Conservation (phyloP, 2,329 filamentous ascomycete genomes). For the Xylariales sp. region DNA sequence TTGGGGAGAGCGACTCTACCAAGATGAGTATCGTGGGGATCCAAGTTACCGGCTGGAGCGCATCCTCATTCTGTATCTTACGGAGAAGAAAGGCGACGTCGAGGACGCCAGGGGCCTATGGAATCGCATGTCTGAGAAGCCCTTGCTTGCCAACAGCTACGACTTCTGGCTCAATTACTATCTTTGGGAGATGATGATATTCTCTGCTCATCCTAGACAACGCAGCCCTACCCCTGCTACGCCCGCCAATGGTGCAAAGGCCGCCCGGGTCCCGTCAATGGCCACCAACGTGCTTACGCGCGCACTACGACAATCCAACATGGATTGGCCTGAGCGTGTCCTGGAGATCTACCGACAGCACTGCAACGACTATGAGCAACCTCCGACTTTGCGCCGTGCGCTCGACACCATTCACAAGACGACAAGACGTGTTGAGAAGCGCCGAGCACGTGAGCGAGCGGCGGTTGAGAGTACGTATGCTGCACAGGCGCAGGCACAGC, state of each 20-base stretch:
- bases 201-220: slow-evolving; percentile 44
- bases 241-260: slow-evolving; percentile 38
- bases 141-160: slow-evolving; percentile 68
- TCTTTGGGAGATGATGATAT: slow-evolving; percentile 77
- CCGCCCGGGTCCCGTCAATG: slow-evolving; percentile 59
- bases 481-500: slow-evolving; percentile 27
- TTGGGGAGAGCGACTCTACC: slow-evolving; percentile 71
- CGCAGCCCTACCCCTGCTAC: slow-evolving; percentile 50
- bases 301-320: slow-evolving; percentile 55
- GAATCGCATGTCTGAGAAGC: slow-evolving; percentile 61
- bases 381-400: slow-evolving; percentile 68
- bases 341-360: slow-evolving; percentile 71
- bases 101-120: slow-evolving; percentile 75
- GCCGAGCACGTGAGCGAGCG: slow-evolving; percentile 61
- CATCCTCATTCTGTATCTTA: slow-evolving; percentile 87
- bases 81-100: slow-evolving; percentile 73
- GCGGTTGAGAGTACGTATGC: slow-evolving; percentile 52
- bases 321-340: slow-evolving; percentile 75
- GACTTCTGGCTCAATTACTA: slow-evolving; percentile 96
- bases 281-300: slow-evolving; percentile 74
- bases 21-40: slow-evolving; percentile 75
- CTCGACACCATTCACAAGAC: slow-evolving; percentile 69
- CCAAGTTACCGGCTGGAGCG: slow-evolving; percentile 83
- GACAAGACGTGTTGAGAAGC: slow-evolving; percentile 57
- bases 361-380: slow-evolving; percentile 86